Base-by-base conservation (phyloP, 2,329 filamentous ascomycete genomes). In the Curvularia sp. region DNA sequence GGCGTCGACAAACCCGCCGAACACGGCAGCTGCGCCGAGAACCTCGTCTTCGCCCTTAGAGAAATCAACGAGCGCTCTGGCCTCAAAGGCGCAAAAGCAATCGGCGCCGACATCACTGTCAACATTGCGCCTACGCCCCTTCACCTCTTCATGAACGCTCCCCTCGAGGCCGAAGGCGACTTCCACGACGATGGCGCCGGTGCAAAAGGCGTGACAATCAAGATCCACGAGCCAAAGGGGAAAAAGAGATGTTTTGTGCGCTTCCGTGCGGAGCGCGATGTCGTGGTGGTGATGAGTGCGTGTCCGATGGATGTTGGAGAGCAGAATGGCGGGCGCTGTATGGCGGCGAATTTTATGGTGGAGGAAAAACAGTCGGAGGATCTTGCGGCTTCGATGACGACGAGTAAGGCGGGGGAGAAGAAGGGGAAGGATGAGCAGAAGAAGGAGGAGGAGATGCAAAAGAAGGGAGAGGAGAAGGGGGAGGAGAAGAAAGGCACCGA, bases 1-100 rank as follows among this genome's bases (percentile, higher is more conserved):
- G 79, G 78, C 6, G 75, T 81, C 18, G 73, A 79, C 4, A 75
- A 79, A 39, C 80, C 79, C 61, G 79, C 77, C 28, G 75, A 81
- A 53, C 81, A 82, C 60, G 80, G 80, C 24, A 77, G 73, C 31
- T 83, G 81, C 65, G 80, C 81, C 0, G 80, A 82, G 67, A 83
- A 83, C 62, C 75, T 82, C 4, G 80, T 82, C 1, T 75, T 82
- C 5, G 81, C 81, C 7, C 73, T 83, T 26, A 79, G 81, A 52
- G 79, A 82, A 58, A 66, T 82, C 33, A 82, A 83, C 66, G 78
- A 80, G 59, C 75, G 75, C 18, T 78, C 78, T 6, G 80, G 80
- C 0, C 66, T 83, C 20, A 80, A 81, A 55, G 81, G 80, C 15
- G 71, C 78, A 1, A 80, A 80, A 54, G 78, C 77, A 22, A 74